Evolutionary conservation across 768 basidiomycete genomes (phyloP).

Genomic region (Tylopilus felleus): DNA sequence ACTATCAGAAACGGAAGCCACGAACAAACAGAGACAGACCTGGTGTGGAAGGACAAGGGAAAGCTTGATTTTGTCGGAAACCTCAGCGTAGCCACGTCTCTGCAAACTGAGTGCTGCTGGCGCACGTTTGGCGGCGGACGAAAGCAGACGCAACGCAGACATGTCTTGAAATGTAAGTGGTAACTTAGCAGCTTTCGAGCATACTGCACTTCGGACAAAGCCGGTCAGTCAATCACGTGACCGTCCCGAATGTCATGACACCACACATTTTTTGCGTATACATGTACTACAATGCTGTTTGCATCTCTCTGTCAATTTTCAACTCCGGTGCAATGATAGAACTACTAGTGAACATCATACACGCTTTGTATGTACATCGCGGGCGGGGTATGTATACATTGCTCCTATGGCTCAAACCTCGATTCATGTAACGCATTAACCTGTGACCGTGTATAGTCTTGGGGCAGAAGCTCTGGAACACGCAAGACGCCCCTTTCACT

Average conservation of each 20-base stretch:
- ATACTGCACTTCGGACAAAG: slow-evolving; percentile 23
- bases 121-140: slow-evolving; percentile 59
- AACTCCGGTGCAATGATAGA: no score
- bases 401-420: slow-evolving; percentile 23
- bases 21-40: slow-evolving; percentile 45
- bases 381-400: no score
- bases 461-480: slow-evolving; percentile 62
- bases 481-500: slow-evolving; percentile 68
- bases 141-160: slow-evolving; percentile 72
- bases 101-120: slow-evolving; percentile 53
- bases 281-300: no score
- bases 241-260: background rate
- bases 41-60: slow-evolving; percentile 94
- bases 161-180: slow-evolving; percentile 38
- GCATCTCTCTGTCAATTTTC: no score
- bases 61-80: slow-evolving; percentile 84
- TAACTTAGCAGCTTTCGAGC: background rate
- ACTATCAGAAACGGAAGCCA: slow-evolving; percentile 12
- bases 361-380: background rate
- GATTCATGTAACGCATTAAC: slow-evolving; percentile 27
- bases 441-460: slow-evolving; percentile 43
- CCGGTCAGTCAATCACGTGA: slow-evolving; percentile 30
- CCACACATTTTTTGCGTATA: no score
- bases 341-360: no score
- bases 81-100: slow-evolving; percentile 90